Conservation (phyloP, 345 rosid genomes). For the Combretum micranthum region DNA sequence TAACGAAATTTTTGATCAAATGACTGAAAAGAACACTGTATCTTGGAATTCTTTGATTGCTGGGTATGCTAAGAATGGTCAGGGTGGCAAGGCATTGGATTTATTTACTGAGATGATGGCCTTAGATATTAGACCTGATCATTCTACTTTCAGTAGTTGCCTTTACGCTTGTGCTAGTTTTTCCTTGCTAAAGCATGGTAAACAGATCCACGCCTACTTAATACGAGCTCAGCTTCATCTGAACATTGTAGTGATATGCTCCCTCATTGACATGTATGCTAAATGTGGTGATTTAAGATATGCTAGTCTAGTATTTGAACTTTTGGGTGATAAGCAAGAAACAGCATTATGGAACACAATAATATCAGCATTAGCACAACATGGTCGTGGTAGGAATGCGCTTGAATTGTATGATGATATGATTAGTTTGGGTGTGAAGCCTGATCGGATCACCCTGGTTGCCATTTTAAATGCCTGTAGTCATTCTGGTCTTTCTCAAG, state of each 20-base stretch:
- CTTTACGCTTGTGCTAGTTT: conserved; percentile 72
- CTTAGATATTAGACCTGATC: conserved; percentile 45
- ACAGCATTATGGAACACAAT: conserved; percentile 76
- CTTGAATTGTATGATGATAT: conserved; percentile 36
- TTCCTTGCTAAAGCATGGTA: conserved; percentile 59
- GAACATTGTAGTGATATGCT: conserved; percentile 55
- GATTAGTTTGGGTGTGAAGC: conserved; percentile 41
- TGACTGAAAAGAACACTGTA: conserved; percentile 59
- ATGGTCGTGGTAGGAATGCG: conserved; percentile 60
- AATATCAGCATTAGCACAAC: conserved; percentile 72
- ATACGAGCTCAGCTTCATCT: conserved; percentile 40
- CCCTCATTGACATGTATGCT: conserved; percentile 83
- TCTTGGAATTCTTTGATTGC: conserved; percentile 80
- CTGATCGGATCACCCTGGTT: conserved; percentile 55
- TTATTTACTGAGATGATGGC: conserved; percentile 48
- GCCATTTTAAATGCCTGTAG: conserved; percentile 63
- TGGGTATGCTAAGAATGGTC: conserved; percentile 61
- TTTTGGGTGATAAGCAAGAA: conserved; percentile 32
- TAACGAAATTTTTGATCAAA: conserved; percentile 37
- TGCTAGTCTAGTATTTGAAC: conserved; percentile 45
- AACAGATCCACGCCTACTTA: conserved; percentile 59
- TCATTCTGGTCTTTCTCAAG: conserved; percentile 55
- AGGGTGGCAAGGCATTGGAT: conserved; percentile 38
- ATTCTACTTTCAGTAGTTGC: conserved; percentile 70
- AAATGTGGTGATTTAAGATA: conserved; percentile 52